Base-by-base conservation (phyloP, 768 basidiomycete genomes). In the Leccinum olivaceopallidum region DNA sequence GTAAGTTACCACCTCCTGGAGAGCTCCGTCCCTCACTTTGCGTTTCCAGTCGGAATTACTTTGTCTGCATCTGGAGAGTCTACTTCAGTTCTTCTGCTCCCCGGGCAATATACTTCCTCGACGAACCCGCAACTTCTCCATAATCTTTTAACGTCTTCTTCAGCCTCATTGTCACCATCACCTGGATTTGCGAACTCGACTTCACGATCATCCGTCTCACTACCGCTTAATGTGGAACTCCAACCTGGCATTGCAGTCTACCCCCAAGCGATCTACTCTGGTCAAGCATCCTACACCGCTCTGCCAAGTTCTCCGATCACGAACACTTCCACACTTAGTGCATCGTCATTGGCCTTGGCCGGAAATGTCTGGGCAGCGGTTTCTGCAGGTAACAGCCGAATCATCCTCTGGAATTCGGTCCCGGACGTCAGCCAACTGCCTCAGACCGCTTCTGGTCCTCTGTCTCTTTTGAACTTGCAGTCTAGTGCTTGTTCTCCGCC, bases 361-460 rank as follows among this genome's bases (percentile, higher is more conserved):
- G 78, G 81, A 20, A 85, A 86, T 59, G 77, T 88, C 0, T 94
- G 88, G 88, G 83, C 81, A 10, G 85, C 86, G 2, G 76, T 94
- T 12, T 80, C 79, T 6, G 74, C 84, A 1, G 80, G 83, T n/a
- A 77, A 80, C 59, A 76, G 78, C 39, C 87, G 87, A 26, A 70
- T 92, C 16, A 79, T 94, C 22, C 68, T 95, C 34, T 95, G 91
- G 90, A 85, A 91, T 61, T 84, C 88, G 10, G 76, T 94, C 50
- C 86, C 92, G 12, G 92, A 95, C 67, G 68, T 89, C 22, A 75
- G 83, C 3, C 87, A 93, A 70, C 79, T 93, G 14, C 88, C 90
- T 3, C 69, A 79, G 1, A 73, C 78, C 4, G 75, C 74, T 37
- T 73, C 80, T 1, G 78, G 77, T 32, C 77, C 83, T 0, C 75